A percentile compares a stretch with the other conserved stretches of the same genome.
phyloP scores from a whole-genome alignment of 495 filamentous ascomycete genomes.

The Podospora bellae-mahoneyi region DNA sequence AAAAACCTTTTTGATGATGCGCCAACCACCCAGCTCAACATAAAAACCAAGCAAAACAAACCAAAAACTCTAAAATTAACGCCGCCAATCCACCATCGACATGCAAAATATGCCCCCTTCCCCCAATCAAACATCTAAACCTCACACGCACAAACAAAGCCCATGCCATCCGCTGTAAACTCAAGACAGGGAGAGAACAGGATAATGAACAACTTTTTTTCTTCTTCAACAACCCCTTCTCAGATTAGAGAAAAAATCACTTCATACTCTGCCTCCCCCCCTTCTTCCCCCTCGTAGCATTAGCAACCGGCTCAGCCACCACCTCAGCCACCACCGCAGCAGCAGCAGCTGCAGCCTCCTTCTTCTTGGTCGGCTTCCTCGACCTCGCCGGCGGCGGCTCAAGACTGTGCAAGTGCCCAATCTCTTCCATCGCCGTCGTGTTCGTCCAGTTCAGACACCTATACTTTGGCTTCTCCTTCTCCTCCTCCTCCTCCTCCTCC shows the following conservation, averaged over 20 bases:
- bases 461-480: conserved; percentile 43
- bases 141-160: no score
- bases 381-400: conserved; percentile 63
- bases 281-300: conserved; percentile 23
- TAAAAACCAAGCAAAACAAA: no score
- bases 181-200: no score
- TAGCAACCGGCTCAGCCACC: conserved; percentile 15
- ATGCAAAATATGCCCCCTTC: no score
- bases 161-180: no score
- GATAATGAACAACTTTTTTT: no score
- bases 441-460: conserved; percentile 84
- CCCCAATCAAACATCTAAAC: no score
- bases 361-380: conserved; percentile 50
- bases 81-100: no score
- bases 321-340: conserved; percentile 7
- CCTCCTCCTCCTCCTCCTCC: conserved; percentile 21
- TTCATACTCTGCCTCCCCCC: conserved; percentile 12
- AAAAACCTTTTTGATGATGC: no score
- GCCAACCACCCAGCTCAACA: no score
- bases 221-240: no score
- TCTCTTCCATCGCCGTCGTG: conserved; percentile 65
- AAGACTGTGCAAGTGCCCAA: conserved; percentile 80
- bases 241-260: neutral
- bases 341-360: conserved; percentile 26
- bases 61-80: no score